A percentile compares a stretch with the other conserved stretches of the same genome.
Evolutionary conservation across 148 eudicot genomes (phyloP).

Genomic region (Chenopodium suecicum): DNA sequence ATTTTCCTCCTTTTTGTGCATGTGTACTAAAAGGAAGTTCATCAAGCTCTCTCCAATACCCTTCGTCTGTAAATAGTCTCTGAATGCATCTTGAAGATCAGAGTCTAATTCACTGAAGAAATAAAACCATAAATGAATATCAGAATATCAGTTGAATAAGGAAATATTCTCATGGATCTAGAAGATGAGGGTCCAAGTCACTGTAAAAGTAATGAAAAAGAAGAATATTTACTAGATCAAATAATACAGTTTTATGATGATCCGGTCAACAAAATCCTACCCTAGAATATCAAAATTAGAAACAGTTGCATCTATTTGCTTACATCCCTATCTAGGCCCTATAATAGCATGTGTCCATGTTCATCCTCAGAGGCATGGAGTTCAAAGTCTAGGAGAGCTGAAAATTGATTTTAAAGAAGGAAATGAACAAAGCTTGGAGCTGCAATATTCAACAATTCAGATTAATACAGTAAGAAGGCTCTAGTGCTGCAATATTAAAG

Average conservation of each 20-base stretch:
- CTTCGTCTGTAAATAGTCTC: slow-evolving; percentile 53
- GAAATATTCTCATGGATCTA: background rate
- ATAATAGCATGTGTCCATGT: slow-evolving; percentile 18
- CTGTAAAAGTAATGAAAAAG: background rate
- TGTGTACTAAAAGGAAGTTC: slow-evolving; percentile 52
- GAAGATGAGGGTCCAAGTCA: background rate
- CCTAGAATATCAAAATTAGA: slow-evolving; percentile 27
- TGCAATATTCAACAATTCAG: slow-evolving; percentile 24
- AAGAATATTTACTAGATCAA: background rate
- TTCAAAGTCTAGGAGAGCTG: slow-evolving; percentile 11
- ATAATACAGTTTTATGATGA: slow-evolving; percentile 46
- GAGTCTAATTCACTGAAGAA: slow-evolving; percentile 58
- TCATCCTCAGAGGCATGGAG: slow-evolving; percentile 14
- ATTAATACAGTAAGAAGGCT: slow-evolving; percentile 59
- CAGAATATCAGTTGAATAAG: background rate
- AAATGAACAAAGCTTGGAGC: slow-evolving; percentile 19
- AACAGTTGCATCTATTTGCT: slow-evolving; percentile 18
- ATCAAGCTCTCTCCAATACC: slow-evolving; percentile 55
- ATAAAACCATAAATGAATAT: slow-evolving; percentile 1
- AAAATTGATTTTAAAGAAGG: slow-evolving; percentile 16
- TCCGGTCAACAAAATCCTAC: slow-evolving; percentile 69
- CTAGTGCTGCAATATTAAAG: slow-evolving; percentile 44
- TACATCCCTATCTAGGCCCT: slow-evolving; percentile 31
- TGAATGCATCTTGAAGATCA: slow-evolving; percentile 48
- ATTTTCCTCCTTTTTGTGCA: slow-evolving; percentile 76